Conservation (phyloP, 495 filamentous ascomycete species). For the Chaetomium tenue region DNA sequence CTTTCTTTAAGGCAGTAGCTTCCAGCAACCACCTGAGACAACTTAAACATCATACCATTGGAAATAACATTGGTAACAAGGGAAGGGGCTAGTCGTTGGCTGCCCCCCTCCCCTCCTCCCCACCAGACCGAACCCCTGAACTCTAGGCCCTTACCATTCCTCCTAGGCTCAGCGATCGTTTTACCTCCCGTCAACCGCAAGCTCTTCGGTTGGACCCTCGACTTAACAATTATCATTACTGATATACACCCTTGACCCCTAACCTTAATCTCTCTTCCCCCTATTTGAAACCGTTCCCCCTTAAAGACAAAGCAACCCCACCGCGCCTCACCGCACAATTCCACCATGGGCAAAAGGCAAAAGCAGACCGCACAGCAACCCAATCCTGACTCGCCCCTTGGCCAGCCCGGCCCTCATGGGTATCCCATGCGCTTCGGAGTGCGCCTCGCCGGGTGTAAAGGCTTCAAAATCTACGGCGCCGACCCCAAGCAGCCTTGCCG, state of each 20-base stretch:
- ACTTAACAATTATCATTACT: neutral
- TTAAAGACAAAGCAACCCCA: neutral
- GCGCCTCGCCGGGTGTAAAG: neutral
- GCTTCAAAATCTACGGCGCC: slow-evolving; percentile 12
- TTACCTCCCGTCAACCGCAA: neutral
- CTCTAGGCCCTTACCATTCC: no score
- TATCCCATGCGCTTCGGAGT: slow-evolving; percentile 20
- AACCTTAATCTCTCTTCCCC: neutral
- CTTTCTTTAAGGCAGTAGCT: no score
- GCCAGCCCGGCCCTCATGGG: slow-evolving; percentile 13
- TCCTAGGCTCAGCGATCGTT: no score
- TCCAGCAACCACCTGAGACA: no score
- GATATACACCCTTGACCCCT: neutral
- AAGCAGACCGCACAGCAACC: neutral
- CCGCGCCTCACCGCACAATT: no score
- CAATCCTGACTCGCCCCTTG: neutral
- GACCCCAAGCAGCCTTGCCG: slow-evolving; percentile 8
- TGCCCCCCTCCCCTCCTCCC: no score
- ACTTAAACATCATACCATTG: no score
- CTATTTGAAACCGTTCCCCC: neutral
- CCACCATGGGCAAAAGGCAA: neutral
- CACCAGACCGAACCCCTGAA: no score
- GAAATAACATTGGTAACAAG: no score
- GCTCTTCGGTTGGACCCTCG: neutral
- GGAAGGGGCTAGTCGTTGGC: no score